These are phyloP conservation scores for Artemisia princeps DNA, from an alignment of 140 eudicot species.

Conservation along the genomic window DNA sequence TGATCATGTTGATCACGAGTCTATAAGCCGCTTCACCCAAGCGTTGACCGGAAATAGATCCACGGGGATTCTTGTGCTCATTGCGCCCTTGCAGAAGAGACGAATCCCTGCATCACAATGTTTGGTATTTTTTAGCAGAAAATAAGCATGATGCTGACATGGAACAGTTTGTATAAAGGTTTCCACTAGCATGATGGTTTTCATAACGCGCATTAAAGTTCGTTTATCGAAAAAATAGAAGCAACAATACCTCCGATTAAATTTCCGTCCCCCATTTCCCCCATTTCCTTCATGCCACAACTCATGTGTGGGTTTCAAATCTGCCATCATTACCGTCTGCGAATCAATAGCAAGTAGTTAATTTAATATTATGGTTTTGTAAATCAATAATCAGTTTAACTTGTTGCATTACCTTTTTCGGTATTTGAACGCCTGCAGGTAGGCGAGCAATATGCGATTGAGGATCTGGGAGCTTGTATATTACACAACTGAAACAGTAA, in stretches of 20 bases:
- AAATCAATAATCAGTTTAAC: not conserved
- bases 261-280: not conserved
- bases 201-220: too few species aligned
- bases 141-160: too few species aligned
- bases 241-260: slow-evolving; percentile 44
- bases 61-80: slow-evolving; percentile 35
- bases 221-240: not conserved
- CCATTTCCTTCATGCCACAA: slow-evolving; percentile 78
- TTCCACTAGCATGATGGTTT: too few species aligned
- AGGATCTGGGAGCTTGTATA: slow-evolving; percentile 67
- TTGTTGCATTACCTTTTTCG: slow-evolving; percentile 44
- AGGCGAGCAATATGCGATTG: slow-evolving; percentile 58
- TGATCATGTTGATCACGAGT: slow-evolving; percentile 55
- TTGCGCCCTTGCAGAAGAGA: not conserved
- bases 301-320: slow-evolving; percentile 49
- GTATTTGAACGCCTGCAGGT: slow-evolving; percentile 52
- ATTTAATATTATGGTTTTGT: not conserved
- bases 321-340: slow-evolving; percentile 44
- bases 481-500: slow-evolving; percentile 50
- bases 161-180: too few species aligned
- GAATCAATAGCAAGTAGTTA: slow-evolving; percentile 4
- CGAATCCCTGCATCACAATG: slow-evolving; percentile 19
- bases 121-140: not conserved
- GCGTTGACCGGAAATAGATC: slow-evolving; percentile 51
- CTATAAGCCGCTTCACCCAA: slow-evolving; percentile 71